Percentiles rank a stretch among this genome's conserved stretches.
Conservation (phyloP, 140 eudicot species). For the Flaveria floridana region DNA sequence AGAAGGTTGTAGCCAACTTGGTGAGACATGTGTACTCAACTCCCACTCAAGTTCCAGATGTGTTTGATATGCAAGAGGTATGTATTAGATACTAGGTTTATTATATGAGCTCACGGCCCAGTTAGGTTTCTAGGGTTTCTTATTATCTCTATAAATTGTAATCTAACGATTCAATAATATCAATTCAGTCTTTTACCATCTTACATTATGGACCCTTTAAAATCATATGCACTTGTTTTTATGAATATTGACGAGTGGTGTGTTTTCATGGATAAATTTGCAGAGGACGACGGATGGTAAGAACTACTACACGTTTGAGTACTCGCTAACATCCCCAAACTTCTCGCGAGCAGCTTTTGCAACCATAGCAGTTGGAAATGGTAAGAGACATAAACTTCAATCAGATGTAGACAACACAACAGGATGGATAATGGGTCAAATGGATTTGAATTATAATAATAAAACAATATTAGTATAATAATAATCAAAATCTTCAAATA, state of each 20-base stretch:
- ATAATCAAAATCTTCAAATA: neutral
- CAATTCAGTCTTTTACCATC: too few species aligned
- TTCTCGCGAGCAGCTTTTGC: constrained; percentile 80
- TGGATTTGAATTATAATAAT: neutral
- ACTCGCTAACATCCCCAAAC: constrained; percentile 62
- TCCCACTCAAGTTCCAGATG: constrained; percentile 60
- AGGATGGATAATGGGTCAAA: neutral
- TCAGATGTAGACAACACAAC: neutral
- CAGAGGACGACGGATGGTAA: constrained; percentile 76
- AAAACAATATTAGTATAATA: neutral
- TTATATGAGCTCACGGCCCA: too few species aligned
- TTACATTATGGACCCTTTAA: neutral
- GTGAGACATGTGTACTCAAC: constrained; percentile 64
- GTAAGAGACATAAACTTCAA: constrained; percentile 36
- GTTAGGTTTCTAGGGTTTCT: too few species aligned
- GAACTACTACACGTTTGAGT: constrained; percentile 83
- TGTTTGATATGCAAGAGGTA: constrained; percentile 84
- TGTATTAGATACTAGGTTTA: too few species aligned
- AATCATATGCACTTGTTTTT: neutral
- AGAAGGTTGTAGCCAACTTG: constrained; percentile 58
- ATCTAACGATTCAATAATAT: too few species aligned
- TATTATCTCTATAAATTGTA: too few species aligned
- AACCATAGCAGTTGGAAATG: constrained; percentile 82
- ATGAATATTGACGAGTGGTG: neutral
- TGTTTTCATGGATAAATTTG: constrained; percentile 28